Conservation (phyloP, 1,284 basidiomycete genomes). For the Pseudozyma hubeiensis region DNA sequence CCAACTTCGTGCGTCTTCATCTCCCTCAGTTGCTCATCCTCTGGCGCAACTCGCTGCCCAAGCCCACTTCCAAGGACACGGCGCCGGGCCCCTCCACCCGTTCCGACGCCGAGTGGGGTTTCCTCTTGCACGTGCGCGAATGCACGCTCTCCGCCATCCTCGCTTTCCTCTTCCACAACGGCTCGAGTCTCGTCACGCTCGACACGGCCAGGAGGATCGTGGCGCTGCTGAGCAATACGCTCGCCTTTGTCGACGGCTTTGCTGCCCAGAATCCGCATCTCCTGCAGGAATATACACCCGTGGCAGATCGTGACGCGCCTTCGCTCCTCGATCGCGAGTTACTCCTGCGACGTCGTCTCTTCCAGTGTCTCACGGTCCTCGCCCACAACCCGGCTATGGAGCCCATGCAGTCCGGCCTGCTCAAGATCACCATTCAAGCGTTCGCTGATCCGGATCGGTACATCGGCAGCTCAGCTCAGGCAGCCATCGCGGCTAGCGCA, state of each 20-base stretch:
- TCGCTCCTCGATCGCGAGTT: conserved; percentile 83
- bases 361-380: conserved; percentile 87
- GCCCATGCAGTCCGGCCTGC: conserved; percentile 78
- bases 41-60: conserved; percentile 96
- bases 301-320: conserved; percentile 70
- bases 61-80: conserved; percentile 85
- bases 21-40: conserved; percentile 90
- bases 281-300: conserved; percentile 49
- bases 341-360: conserved; percentile 83
- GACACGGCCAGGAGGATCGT: conserved; percentile 90
- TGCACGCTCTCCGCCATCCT: conserved; percentile 88
- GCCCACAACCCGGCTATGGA: conserved; percentile 84
- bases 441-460: conserved; percentile 82
- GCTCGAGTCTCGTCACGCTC: conserved; percentile 80
- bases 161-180: conserved; percentile 81
- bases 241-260: conserved; percentile 83
- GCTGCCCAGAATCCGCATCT: conserved; percentile 69
- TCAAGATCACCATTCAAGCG: conserved; percentile 85
- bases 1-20: conserved; percentile 90
- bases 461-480: conserved; percentile 85
- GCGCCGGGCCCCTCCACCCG: conserved; percentile 75
- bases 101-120: conserved; percentile 82
- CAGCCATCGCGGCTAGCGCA: conserved; percentile 87
- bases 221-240: conserved; percentile 85
- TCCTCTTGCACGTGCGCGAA: conserved; percentile 90